These are phyloP conservation scores for Claviceps sorghi DNA, from an alignment of 2,329 filamentous ascomycete species.

Conservation along the genomic window DNA sequence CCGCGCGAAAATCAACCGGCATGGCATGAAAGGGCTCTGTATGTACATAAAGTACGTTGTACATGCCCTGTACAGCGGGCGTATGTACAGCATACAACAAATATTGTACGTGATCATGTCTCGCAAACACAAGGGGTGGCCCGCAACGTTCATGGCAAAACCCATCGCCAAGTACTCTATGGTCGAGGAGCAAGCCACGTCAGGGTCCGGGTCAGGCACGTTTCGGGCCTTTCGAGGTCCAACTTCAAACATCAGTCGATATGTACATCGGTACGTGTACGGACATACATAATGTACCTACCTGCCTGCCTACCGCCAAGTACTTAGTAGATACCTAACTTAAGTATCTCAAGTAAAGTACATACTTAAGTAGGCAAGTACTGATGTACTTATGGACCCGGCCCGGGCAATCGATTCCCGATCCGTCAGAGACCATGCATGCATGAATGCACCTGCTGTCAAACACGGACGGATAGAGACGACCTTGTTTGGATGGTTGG, in stretches of 20 bases:
- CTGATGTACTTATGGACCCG: too few species aligned
- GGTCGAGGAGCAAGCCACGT: not conserved
- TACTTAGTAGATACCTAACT: too few species aligned
- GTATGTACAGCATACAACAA: too few species aligned
- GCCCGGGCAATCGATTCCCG: not conserved
- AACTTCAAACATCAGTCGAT: not conserved
- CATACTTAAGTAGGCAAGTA: not conserved
- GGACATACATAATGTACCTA: not conserved
- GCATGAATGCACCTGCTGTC: not conserved
- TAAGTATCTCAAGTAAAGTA: too few species aligned
- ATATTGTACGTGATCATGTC: too few species aligned
- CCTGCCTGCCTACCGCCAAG: too few species aligned
- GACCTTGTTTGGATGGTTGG: not conserved
- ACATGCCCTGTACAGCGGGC: not conserved
- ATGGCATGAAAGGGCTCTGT: not conserved
- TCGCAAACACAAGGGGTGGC: not conserved
- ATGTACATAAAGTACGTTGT: not conserved
- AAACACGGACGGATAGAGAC: not conserved
- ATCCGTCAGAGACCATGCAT: not conserved
- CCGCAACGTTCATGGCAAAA: not conserved
- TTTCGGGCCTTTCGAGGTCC: not conserved
- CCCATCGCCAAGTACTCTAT: not conserved
- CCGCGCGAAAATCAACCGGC: not conserved
- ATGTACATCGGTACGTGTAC: not conserved
- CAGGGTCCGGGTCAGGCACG: not conserved